These are phyloP conservation scores for Vitis hybrid DNA, from an alignment of 177 flowering plant genomes.

Conservation along the genomic window DNA sequence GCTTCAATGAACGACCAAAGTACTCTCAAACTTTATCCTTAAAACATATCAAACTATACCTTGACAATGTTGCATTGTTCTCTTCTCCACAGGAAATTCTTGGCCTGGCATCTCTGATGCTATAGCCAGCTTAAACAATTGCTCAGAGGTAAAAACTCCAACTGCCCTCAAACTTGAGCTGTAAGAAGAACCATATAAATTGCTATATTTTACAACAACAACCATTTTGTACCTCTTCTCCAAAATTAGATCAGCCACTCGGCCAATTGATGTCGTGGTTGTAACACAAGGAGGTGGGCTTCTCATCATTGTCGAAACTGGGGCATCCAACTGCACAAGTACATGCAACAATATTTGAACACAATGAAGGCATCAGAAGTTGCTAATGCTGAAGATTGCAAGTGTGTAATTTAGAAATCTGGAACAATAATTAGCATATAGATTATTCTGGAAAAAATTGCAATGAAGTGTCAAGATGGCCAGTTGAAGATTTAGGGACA, in stretches of 20 bases:
- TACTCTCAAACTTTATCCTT: too few relatives aligned
- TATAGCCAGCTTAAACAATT: conserved; percentile 34
- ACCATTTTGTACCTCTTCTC: conserved; percentile 69
- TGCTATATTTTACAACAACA: conserved; percentile 47
- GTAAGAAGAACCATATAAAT: conserved; percentile 22
- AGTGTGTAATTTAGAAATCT: too few relatives aligned
- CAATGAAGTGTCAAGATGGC: too few relatives aligned
- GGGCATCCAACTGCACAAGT: conserved; percentile 54
- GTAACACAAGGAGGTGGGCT: conserved; percentile 67
- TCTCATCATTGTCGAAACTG: conserved; percentile 61
- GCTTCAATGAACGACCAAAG: too few relatives aligned
- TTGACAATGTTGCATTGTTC: too few relatives aligned
- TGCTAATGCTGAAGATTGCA: not conserved
- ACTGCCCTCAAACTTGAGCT: conserved; percentile 50
- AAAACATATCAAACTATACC: too few relatives aligned
- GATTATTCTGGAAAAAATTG: too few relatives aligned
- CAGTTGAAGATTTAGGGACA: too few relatives aligned
- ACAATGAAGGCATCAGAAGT: not conserved
- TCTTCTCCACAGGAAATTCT: not conserved
- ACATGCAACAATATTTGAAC: not conserved
- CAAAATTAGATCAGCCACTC: conserved; percentile 55
- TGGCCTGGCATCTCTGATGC: conserved; percentile 13
- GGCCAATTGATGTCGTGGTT: conserved; percentile 51
- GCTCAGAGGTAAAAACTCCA: conserved; percentile 56
- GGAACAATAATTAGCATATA: too few relatives aligned